Percentiles rank a stretch among this genome's conserved stretches.
Evolutionary conservation across 495 filamentous ascomycete species (phyloP).

Genomic region (Cryomyces minteri): DNA sequence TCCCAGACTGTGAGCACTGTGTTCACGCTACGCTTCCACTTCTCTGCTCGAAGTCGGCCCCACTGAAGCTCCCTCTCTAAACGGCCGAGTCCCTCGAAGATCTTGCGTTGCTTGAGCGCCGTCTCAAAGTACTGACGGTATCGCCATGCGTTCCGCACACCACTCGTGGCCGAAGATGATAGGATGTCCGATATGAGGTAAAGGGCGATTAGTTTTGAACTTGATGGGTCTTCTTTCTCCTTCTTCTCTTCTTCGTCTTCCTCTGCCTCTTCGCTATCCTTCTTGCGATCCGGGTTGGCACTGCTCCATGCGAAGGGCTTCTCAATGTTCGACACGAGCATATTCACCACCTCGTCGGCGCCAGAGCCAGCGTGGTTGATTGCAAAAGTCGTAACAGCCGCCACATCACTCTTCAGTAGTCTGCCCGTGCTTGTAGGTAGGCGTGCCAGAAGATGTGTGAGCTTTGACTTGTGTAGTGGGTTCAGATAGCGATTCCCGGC

Average conservation of each 20-base stretch:
- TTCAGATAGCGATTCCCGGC: constrained; percentile 42
- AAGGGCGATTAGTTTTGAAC: constrained; percentile 62
- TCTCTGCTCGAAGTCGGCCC: constrained; percentile 72
- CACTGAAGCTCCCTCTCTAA: constrained; percentile 60
- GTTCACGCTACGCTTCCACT: constrained; percentile 73
- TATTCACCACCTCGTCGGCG: constrained; percentile 75
- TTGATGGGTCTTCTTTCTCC: constrained; percentile 42
- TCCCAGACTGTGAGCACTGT: constrained; percentile 67
- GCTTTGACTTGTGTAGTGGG: constrained; percentile 66
- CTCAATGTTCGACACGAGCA: constrained; percentile 67
- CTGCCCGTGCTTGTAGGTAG: constrained; percentile 58
- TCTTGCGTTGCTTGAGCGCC: constrained; percentile 44
- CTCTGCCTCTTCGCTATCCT: constrained; percentile 17
- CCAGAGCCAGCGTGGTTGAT: constrained; percentile 66
- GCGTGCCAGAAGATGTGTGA: constrained; percentile 61
- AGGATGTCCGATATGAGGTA: constrained; percentile 82
- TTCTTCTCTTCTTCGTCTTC: constrained; percentile 25
- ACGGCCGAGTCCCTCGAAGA: constrained; percentile 67
- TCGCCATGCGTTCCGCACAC: constrained; percentile 77
- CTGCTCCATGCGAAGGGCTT: constrained; percentile 43
- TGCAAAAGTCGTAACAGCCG: constrained; percentile 72
- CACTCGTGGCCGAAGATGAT: constrained; percentile 63
- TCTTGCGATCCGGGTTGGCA: constrained; percentile 34
- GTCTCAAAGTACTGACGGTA: constrained; percentile 76
- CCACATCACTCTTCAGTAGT: constrained; percentile 72